Conservation (phyloP, 2,329 filamentous ascomycete species). For the Truncatella angustata region DNA sequence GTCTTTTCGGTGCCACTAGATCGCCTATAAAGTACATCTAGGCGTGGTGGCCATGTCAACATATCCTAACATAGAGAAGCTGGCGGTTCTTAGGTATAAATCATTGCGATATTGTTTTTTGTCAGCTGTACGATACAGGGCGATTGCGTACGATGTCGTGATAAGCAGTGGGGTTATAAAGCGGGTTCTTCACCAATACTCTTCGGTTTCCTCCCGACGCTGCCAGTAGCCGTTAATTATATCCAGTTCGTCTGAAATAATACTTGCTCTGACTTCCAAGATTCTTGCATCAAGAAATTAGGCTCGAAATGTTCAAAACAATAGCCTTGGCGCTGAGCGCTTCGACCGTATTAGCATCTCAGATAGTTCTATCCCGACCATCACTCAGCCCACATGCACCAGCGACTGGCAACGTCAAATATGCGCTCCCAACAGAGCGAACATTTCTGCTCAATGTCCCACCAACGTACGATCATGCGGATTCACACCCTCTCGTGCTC, state of each 20-base stretch:
- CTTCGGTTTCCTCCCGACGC: slow-evolving; percentile 3
- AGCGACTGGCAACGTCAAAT: slow-evolving; percentile 18
- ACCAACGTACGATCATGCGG: slow-evolving; percentile 14
- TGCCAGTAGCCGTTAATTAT: no score
- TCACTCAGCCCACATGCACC: background rate
- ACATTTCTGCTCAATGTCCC: slow-evolving; percentile 23
- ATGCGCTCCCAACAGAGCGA: slow-evolving; percentile 18
- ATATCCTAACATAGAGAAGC: no score
- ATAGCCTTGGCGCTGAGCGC: background rate
- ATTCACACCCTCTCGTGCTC: slow-evolving; percentile 18
- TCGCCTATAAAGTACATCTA: no score
- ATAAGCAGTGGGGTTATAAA: background rate
- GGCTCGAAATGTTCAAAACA: background rate
- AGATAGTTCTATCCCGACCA: background rate
- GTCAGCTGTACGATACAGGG: background rate
- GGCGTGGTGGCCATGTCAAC: no score
- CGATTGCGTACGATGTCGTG: slow-evolving; percentile 6
- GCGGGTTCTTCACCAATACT: background rate
- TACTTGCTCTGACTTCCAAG: no score
- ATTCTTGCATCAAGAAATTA: no score
- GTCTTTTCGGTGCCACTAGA: no score
- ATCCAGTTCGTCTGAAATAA: no score
- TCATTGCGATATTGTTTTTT: no score
- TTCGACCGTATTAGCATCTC: background rate
- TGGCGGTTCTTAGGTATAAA: no score